These are phyloP conservation scores for Kodamaea plutei DNA, from an alignment of 1,139 yeast species.

Conservation along the genomic window DNA sequence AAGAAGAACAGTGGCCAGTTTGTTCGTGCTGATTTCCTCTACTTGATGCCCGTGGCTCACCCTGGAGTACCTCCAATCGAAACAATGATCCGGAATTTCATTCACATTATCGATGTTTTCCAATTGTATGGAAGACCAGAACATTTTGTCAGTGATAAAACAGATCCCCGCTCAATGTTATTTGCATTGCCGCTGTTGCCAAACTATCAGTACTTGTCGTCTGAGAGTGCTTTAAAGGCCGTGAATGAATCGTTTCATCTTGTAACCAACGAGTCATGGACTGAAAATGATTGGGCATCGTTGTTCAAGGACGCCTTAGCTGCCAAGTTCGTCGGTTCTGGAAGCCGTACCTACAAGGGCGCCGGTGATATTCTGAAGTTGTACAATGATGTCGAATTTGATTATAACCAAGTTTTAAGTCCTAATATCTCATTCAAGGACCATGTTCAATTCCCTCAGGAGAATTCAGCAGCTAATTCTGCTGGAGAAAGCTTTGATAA, in stretches of 20 bases:
- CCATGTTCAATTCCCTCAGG: too few relatives aligned
- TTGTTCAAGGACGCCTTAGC: constrained; percentile 26
- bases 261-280: constrained; percentile 35
- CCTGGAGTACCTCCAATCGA: constrained; percentile 56
- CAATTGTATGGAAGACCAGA: constrained; percentile 53
- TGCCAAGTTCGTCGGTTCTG: constrained; percentile 5
- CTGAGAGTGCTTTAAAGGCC: constrained; percentile 33
- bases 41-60: constrained; percentile 51
- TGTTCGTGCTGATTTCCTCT: constrained; percentile 36
- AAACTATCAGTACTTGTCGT: constrained; percentile 45
- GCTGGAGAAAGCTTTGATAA: too few relatives aligned
- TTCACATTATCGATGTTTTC: constrained; percentile 52
- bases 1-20: constrained; percentile 29
- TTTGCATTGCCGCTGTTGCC: constrained; percentile 59
- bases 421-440: too few relatives aligned
- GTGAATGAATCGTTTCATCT: constrained; percentile 28
- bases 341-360: constrained; percentile 21
- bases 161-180: constrained; percentile 41
- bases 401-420: constrained; percentile 8
- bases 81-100: constrained; percentile 51
- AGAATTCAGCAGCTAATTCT: too few relatives aligned
- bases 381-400: constrained; percentile 26
- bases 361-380: constrained; percentile 31
- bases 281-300: constrained; percentile 35
- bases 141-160: constrained; percentile 45